These are phyloP conservation scores for Aspergillus ustus DNA, from an alignment of 2,329 filamentous ascomycete species.

Conservation along the genomic window DNA sequence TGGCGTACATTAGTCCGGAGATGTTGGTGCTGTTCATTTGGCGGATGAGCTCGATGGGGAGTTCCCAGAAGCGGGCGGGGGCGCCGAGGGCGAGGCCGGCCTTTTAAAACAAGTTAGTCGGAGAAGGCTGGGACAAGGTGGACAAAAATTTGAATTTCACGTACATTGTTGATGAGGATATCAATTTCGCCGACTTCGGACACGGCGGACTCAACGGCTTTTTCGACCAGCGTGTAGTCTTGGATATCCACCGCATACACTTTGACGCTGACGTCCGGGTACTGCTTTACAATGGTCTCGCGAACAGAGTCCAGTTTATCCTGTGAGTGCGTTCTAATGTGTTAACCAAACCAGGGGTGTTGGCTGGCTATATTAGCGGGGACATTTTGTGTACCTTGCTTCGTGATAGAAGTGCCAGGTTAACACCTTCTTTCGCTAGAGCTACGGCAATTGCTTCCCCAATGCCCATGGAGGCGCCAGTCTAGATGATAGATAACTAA, in stretches of 20 bases:
- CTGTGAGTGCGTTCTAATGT: constrained; percentile 14
- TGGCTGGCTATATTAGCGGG: too few species aligned
- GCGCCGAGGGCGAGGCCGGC: constrained; percentile 55
- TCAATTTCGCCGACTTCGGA: constrained; percentile 46
- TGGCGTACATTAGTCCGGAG: constrained; percentile 53
- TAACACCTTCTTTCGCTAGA: constrained; percentile 45
- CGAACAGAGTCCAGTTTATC: constrained; percentile 23
- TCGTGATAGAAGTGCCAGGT: constrained; percentile 50
- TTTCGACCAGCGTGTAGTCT: constrained; percentile 26
- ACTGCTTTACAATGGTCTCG: constrained; percentile 2
- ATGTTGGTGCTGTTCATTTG: constrained; percentile 56
- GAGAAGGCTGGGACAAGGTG: neutral
- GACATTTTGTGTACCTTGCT: constrained; percentile 35
- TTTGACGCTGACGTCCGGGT: constrained; percentile 15
- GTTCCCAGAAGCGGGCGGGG: constrained; percentile 47
- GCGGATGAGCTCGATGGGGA: constrained; percentile 47
- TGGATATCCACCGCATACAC: constrained; percentile 25
- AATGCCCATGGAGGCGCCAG: constrained; percentile 54
- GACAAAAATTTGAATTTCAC: neutral
- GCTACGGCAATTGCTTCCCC: constrained; percentile 50
- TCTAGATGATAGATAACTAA: constrained; percentile 27
- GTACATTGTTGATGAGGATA: constrained; percentile 53
- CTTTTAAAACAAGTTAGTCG: too few species aligned
- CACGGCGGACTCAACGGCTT: constrained; percentile 36
- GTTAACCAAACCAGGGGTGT: neutral